These are phyloP conservation scores for Trypanosoma rangeli DNA, from an alignment of 208 protist genomes.

Conservation along the genomic window DNA sequence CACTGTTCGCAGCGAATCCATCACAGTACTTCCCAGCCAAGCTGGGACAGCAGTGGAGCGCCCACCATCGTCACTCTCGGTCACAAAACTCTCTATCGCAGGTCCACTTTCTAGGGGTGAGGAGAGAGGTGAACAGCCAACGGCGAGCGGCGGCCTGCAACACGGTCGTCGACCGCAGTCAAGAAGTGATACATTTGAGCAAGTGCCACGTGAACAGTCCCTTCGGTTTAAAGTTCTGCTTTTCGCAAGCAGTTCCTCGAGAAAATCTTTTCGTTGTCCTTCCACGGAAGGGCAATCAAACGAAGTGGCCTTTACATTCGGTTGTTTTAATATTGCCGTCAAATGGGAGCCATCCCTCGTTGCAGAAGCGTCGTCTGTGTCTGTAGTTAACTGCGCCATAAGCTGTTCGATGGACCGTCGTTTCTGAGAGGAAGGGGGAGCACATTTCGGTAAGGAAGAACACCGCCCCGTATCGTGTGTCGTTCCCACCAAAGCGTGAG, in stretches of 20 bases:
- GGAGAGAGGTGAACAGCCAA: slow-evolving; percentile 3
- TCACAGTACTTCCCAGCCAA: background rate
- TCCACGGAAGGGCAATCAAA: background rate
- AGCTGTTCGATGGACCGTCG: background rate
- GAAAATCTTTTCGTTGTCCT: background rate
- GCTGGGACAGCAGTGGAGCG: background rate
- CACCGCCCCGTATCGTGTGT: background rate
- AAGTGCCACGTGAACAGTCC: background rate
- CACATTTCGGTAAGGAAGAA: background rate
- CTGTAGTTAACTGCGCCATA: slow-evolving; percentile 1
- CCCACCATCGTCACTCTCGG: background rate
- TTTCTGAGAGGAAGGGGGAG: background rate
- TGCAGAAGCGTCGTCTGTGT: background rate
- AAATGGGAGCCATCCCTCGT: background rate
- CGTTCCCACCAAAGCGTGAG: background rate
- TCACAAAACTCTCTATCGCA: background rate
- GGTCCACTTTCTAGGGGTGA: background rate
- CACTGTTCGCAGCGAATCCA: background rate
- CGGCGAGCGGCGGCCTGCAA: slow-evolving; percentile 2
- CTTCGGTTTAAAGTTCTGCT: background rate
- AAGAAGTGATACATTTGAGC: background rate
- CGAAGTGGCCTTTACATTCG: background rate
- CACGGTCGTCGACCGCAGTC: background rate
- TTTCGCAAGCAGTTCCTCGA: background rate
- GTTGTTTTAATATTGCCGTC: background rate